A percentile compares a stretch with the other conserved stretches of the same genome.
Conservation (phyloP, 1,284 basidiomycete species). For the Microbotryum scabiosae region DNA sequence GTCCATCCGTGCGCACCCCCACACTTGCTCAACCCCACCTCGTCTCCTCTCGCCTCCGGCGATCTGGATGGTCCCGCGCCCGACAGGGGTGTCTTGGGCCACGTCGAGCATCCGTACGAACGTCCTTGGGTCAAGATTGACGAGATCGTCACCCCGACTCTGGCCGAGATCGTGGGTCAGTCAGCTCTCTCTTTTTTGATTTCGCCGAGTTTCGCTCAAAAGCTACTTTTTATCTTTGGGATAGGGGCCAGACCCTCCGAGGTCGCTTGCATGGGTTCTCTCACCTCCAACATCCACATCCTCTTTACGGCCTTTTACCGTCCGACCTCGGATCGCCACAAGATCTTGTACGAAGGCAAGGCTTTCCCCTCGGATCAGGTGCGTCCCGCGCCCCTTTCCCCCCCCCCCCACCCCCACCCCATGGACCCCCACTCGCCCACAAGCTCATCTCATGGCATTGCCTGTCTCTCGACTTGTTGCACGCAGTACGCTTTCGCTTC, state of each 20-base stretch:
- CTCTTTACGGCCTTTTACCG: constrained; percentile 92
- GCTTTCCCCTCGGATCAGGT: constrained; percentile 95
- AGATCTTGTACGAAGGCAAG: constrained; percentile 88
- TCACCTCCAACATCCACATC: constrained; percentile 90
- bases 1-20: constrained; percentile 10
- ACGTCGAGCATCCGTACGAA: constrained; percentile 76
- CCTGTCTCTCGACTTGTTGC: not conserved
- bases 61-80: not conserved
- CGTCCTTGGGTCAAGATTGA: constrained; percentile 78
- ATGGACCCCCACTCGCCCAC: not conserved
- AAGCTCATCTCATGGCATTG: too few species aligned
- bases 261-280: constrained; percentile 85
- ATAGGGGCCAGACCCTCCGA: constrained; percentile 73
- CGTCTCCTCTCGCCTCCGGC: not conserved
- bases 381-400: constrained; percentile 34
- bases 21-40: not conserved
- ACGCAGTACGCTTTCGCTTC: constrained; percentile 91
- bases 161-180: constrained; percentile 75
- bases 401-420: not conserved
- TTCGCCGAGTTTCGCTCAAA: not conserved
- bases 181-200: constrained; percentile 6
- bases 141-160: constrained; percentile 60
- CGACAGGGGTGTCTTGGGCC: constrained; percentile 74
- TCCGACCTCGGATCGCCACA: constrained; percentile 71
- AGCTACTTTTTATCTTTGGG: not conserved